phyloP scores from a whole-genome alignment of 164 flowering plant species.

The Vitis amurensis region DNA sequence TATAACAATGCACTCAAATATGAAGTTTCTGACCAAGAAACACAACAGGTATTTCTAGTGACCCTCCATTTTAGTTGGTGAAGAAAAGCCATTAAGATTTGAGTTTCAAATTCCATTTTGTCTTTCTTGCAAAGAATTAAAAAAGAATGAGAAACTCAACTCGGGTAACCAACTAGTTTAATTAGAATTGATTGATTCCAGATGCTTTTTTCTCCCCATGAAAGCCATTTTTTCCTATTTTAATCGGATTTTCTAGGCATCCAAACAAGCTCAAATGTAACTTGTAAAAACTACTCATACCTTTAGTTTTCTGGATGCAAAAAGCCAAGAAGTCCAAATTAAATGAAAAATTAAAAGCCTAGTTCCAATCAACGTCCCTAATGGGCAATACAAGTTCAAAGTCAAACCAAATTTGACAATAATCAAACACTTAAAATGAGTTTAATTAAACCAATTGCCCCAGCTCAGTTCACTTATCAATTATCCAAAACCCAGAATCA shows the following conservation, averaged over 20 bases:
- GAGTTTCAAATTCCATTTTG: too few relatives aligned
- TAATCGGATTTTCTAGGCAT: not conserved
- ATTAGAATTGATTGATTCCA: too few relatives aligned
- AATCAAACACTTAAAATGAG: not conserved
- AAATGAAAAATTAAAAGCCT: constrained; percentile 52
- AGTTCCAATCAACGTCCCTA: constrained; percentile 69
- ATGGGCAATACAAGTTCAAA: not conserved
- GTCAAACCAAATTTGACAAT: not conserved
- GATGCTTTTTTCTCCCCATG: too few relatives aligned
- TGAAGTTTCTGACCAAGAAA: too few relatives aligned
- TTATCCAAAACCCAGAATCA: not conserved
- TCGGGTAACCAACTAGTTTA: too few relatives aligned
- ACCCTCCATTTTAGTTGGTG: too few relatives aligned
- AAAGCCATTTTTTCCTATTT: too few relatives aligned
- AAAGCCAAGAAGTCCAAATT: constrained; percentile 50
- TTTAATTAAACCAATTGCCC: not conserved
- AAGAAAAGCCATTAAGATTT: too few relatives aligned
- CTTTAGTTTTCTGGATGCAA: constrained; percentile 49
- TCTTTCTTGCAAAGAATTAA: too few relatives aligned
- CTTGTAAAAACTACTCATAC: constrained; percentile 21
- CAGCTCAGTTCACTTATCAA: not conserved
- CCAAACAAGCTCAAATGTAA: not conserved
- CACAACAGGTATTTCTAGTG: too few relatives aligned
- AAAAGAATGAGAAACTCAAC: too few relatives aligned
- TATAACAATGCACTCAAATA: too few relatives aligned